Evolutionary conservation across 306 rosid genomes (phyloP).

Genomic region (Mimosa pudica): DNA sequence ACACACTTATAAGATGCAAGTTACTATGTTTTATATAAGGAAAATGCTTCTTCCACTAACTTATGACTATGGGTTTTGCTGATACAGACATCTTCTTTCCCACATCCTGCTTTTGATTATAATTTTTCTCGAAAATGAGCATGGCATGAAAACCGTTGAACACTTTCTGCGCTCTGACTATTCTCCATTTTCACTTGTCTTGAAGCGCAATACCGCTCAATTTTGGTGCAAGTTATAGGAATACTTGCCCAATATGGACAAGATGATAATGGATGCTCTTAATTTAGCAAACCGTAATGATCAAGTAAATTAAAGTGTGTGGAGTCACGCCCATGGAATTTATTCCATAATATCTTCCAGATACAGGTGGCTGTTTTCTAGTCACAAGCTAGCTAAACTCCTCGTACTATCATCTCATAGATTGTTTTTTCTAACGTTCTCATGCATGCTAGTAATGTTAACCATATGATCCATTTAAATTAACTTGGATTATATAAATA

Average conservation of each 20-base stretch:
- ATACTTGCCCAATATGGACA: slow-evolving; percentile 17
- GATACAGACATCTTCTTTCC: slow-evolving; percentile 1
- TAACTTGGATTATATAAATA: too few species aligned
- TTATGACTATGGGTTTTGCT: not conserved
- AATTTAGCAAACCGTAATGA: slow-evolving; percentile 2
- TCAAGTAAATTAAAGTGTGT: not conserved
- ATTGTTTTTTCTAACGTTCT: too few species aligned
- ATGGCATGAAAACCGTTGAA: not conserved
- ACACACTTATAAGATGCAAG: slow-evolving; percentile 7
- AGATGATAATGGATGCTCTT: slow-evolving; percentile 3
- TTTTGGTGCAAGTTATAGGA: slow-evolving; percentile 17
- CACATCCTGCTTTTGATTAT: slow-evolving; percentile 2
- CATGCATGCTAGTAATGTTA: too few species aligned
- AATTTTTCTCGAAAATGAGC: not conserved
- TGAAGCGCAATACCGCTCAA: slow-evolving; percentile 28
- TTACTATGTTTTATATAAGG: slow-evolving; percentile 29
- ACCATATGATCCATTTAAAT: too few species aligned
- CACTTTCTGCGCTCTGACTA: not conserved
- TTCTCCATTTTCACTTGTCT: slow-evolving; percentile 29
- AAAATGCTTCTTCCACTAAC: slow-evolving; percentile 71
- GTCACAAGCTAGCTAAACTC: not conserved
- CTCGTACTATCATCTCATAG: not conserved
- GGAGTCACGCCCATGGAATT: slow-evolving; percentile 8
- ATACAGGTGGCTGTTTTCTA: not conserved
- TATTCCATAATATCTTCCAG: slow-evolving; percentile 8